Percentiles rank a stretch among this genome's conserved stretches.
These are phyloP conservation scores for Trypanosoma boissoni DNA, from an alignment of 208 protist species.

Conservation along the genomic window DNA sequence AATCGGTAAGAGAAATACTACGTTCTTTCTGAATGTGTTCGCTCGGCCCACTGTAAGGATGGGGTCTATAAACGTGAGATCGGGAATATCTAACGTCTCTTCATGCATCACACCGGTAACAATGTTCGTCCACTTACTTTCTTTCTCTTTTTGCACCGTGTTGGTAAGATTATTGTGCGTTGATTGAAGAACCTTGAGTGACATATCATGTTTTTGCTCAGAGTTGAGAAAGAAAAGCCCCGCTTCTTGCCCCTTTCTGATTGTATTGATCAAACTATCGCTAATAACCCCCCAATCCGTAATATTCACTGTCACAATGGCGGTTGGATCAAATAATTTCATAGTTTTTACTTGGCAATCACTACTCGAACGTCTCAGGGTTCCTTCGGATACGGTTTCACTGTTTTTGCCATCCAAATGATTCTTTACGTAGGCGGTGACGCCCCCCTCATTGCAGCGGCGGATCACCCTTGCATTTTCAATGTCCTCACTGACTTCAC, in stretches of 20 bases:
- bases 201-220: background rate
- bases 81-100: constrained; percentile 10
- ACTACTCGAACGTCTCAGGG: constrained; percentile 1
- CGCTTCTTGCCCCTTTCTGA: background rate
- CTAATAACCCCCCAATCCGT: background rate
- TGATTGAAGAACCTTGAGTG: constrained; percentile 5
- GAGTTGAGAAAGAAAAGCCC: background rate
- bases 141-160: background rate
- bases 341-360: constrained; percentile 16
- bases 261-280: background rate
- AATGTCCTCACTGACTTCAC: constrained; percentile 9
- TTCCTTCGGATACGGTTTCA: constrained; percentile 1
- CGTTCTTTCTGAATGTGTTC: constrained; percentile 8
- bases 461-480: constrained; percentile 28
- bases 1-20: constrained; percentile 36
- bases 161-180: background rate
- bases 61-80: constrained; percentile 27
- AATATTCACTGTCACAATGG: background rate
- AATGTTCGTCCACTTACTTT: constrained; percentile 1
- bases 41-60: constrained; percentile 10
- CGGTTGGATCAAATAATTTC: background rate
- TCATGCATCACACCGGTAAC: constrained; percentile 6
- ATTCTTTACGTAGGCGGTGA: constrained; percentile 23
- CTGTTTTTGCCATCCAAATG: background rate
- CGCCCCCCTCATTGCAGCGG: constrained; percentile 47